phyloP scores from a whole-genome alignment of 2,329 filamentous ascomycete species.

The Dendrostoma leiphaemia region DNA sequence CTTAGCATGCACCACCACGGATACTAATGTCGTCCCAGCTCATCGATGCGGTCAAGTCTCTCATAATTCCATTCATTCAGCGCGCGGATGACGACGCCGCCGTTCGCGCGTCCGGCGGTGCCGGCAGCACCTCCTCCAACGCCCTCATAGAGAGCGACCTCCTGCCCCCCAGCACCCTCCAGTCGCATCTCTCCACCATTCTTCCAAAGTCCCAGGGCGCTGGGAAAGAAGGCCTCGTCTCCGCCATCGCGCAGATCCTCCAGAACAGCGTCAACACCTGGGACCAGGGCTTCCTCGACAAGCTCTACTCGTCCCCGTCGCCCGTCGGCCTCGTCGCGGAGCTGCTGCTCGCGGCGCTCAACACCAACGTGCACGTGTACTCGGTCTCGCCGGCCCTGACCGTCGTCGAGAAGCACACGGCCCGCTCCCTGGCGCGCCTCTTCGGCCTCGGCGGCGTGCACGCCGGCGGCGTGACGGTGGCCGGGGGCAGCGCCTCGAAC shows the following conservation, averaged over 20 bases:
- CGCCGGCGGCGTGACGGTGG: conserved; percentile 73
- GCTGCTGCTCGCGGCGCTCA: conserved; percentile 77
- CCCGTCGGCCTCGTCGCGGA: conserved; percentile 84
- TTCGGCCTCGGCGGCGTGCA: conserved; percentile 73
- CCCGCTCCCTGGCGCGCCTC: conserved; percentile 67
- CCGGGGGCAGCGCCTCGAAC: conserved; percentile 84
- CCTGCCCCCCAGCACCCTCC: conserved; percentile 56
- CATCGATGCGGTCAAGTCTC: conserved; percentile 62
- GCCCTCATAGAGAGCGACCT: conserved; percentile 57
- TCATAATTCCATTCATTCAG: conserved; percentile 70
- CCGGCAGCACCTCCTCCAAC: conserved; percentile 45
- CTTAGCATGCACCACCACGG: not conserved
- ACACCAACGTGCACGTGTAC: conserved; percentile 95
- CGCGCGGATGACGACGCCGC: conserved; percentile 63
- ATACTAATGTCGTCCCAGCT: conserved; percentile 46
- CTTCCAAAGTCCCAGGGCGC: conserved; percentile 55
- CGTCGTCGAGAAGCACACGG: conserved; percentile 82
- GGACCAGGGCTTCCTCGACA: conserved; percentile 95
- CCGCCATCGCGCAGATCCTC: conserved; percentile 68
- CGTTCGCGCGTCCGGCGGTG: conserved; percentile 49
- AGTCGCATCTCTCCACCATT: conserved; percentile 54
- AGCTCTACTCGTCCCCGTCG: conserved; percentile 88
- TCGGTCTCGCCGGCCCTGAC: conserved; percentile 88
- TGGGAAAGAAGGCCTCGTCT: conserved; percentile 72
- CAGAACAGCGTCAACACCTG: conserved; percentile 96